Evolutionary conservation across 1,284 basidiomycete species (phyloP).

Genomic region (Puccinia brachypodii): DNA sequence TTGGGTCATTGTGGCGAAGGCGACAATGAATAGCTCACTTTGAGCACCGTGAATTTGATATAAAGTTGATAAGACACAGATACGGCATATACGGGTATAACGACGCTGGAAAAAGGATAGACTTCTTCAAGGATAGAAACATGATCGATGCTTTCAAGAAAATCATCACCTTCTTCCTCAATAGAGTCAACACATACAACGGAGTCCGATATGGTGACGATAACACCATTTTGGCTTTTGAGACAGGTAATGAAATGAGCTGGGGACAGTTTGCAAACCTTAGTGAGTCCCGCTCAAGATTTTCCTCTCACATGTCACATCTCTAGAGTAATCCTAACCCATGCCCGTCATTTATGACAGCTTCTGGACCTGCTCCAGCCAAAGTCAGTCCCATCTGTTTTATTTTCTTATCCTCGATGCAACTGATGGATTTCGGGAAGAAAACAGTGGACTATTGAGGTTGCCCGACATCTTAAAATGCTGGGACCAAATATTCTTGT

Average conservation of each 20-base stretch:
- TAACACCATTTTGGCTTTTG: slow-evolving; percentile 45
- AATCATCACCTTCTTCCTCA: slow-evolving; percentile 25
- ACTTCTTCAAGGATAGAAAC: slow-evolving; percentile 29
- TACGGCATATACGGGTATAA: slow-evolving; percentile 34
- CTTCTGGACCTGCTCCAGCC: slow-evolving; percentile 9
- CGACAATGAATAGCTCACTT: background rate
- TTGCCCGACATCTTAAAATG: slow-evolving; percentile 23
- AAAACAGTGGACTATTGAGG: slow-evolving; percentile 40
- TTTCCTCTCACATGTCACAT: background rate
- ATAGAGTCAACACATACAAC: slow-evolving; percentile 29
- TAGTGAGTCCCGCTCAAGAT: background rate
- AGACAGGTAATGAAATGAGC: slow-evolving; percentile 47
- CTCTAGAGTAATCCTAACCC: background rate
- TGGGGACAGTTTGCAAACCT: background rate
- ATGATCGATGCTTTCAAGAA: slow-evolving; percentile 33
- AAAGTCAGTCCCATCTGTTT: slow-evolving; percentile 6
- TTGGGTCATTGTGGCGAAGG: background rate
- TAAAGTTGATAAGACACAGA: slow-evolving; percentile 39
- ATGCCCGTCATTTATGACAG: slow-evolving; percentile 8
- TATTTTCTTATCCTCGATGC: background rate
- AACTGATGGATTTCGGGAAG: background rate
- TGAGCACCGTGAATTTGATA: background rate
- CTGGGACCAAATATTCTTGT: slow-evolving; percentile 37
- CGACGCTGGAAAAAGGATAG: slow-evolving; percentile 2
- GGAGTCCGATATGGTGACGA: slow-evolving; percentile 38